Evolutionary conservation across 495 filamentous ascomycete species (phyloP), one percentile per base, ranked within the genome.

Genomic region (Trypethelium eluteriae): DNA sequence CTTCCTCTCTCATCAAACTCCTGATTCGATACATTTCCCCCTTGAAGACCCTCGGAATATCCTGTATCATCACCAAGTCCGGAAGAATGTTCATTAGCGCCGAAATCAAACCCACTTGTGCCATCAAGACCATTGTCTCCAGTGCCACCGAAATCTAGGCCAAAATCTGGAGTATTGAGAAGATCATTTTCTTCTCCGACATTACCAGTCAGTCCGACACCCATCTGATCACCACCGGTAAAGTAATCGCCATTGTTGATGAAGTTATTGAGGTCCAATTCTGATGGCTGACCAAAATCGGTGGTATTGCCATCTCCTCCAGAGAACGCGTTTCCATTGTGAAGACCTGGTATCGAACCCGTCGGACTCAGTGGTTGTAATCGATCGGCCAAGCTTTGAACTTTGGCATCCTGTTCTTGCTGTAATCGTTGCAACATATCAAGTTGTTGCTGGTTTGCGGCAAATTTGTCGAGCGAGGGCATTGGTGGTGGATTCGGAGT

Each of bases 361-460:
- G 83, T 89, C 0, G 91, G 92, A 71, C 86, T 90, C 38, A 95
- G 79, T 2, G 92, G 91, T 39, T 88, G 86, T 34, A 96, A 79
- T 0, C 89, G 73, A 41, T 83, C 83, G 63, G 84, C 83, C 35
- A 97, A 79, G 64, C 88, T 83, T 65, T 89, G 83, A 5, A 97
- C 84, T 32, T 88, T 86, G 41, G 80, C 78, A 62, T 86, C 82
- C 70, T 95, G 90, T 49, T 92, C 84, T 34, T 81, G 81, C 72
- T 92, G 88, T 71, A 94, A 81, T 34, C 85, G 87, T 59, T 87
- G 82, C 2, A 95, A 77, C 50, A 85, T 81, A 56, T 95, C 90
- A 14, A 96, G 85, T 64, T 93, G 86, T 25, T 85, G 82, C 63
- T 87, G 82, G 3, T 86, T 88, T 65, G 66, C 68, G 25, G 64